Evolutionary conservation across 164 flowering plant species (phyloP), one percentile per base, ranked within the genome.

Genomic region (Akebia trifoliata): DNA sequence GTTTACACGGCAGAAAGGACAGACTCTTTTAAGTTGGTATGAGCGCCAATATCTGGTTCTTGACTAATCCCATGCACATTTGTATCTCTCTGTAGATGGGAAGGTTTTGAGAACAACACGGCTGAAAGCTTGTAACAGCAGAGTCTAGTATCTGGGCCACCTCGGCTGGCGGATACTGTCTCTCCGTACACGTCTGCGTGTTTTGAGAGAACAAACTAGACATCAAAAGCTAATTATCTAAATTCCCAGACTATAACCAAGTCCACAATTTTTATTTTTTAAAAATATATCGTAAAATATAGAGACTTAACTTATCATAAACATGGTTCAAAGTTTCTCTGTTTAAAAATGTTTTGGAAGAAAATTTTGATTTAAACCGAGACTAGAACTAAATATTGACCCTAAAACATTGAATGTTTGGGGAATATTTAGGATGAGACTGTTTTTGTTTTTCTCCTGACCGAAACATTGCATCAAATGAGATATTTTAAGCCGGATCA

Each of bases 101-200:
- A 57, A 74, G 71, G 68, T 79, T 79, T 51, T 77, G 74, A 12
- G 82, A 56, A 63, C 75, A 70, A 51, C 73, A 68, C 5, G 81
- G 86, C 47, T 73, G 71, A 61, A 81, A 59, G 53, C 77, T 70
- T 43, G 71, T 66, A 20, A 76, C 77, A 11, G 84, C 82, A 46
- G 74, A 69, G 35, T 82, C 81, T 6, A 80, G 58, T 63, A 82
- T 76, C 56, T 74, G 75, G 14, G 76, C 87, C 25, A 80, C 81
- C 29, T 82, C 84, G 3, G 78, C 84, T 2, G 87, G 87, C 29
- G 87, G 81, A 26, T 74, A 77, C 62, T 77, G 74, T 21, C 82
- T 68, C 61, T 82, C 84, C 2, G 82, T 81, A 59, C 86, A 81
- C 32, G 68, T 77, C 86, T 79, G 84, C 74, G 72, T 24, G 11